Evolutionary conservation across 371 early-diverging fungal species (phyloP), one percentile per base, ranked within the genome.

Genomic region (Funneliformis caledonium): DNA sequence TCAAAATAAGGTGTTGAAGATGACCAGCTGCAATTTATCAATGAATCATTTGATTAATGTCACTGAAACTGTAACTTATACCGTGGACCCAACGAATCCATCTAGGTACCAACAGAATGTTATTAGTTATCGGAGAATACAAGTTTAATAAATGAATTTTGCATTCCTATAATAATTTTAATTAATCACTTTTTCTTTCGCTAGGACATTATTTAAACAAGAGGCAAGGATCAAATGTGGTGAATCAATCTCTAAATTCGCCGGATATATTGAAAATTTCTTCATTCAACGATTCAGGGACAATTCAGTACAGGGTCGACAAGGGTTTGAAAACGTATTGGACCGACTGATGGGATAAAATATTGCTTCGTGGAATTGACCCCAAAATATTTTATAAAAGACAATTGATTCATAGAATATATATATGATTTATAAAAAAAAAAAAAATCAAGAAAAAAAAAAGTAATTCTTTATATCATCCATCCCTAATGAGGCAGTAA

Each of bases 231-330:
- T 97, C 81, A 89, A 90, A 33, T 97, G 95, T 7, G 91, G 93
- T n/a, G 90, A 92, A 19, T 89, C 93, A 0, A 84, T 97, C 45
- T 91, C 90, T 45, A 84, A 93, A 62, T 91, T 97, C 85, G 92
- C 94, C 1, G 88, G 88, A n/a, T 86, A 92, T 19, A 85, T 97
- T 11, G 98, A 98, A 85, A 96, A 96, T 79, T 93, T 95, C 76
- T 95, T 93, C 74, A 85, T 95, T 82, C 93, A 89, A 62, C 88
- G 96, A 60, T 98, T 97, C 87, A 84, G 93, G 82, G 93, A 93
- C 56, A 98, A 98, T 83, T 96, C 98, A 9, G 89, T 88, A 14
- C 86, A 91, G 19, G 96, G 95, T 4, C 87, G 89, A 76, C 88
- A 90, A 80, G 95, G 94, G 19, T 92, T 94, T 56, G 87, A 91